Base-by-base conservation (phyloP, 2,329 filamentous ascomycete species). In the Colletotrichum paranaense region DNA sequence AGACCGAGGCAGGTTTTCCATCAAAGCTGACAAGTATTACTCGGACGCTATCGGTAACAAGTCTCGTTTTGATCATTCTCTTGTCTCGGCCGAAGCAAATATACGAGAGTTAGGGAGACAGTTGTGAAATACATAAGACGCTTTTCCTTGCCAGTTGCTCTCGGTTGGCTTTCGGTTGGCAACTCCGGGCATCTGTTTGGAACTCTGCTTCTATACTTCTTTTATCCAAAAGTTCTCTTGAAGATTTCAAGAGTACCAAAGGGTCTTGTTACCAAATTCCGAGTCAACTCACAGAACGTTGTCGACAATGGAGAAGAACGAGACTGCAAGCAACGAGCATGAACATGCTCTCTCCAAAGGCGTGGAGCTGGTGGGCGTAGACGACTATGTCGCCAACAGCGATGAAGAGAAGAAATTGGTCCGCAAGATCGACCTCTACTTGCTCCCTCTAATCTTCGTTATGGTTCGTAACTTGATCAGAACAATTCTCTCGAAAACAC, bases 391-490 rank as follows among this genome's bases (percentile, higher is more conserved):
- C 3, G 75, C 79, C 46, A 77, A 76, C n/a, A 76, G 77, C 4
- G 78, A 80, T 19, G 81, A 81, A 70, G 81, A 83, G 74, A 79
- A 78, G 70, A 78, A 76, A 55, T 78, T 83, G 4, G 78, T 83
- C 19, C 79, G 81, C 49, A 82, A 82, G 77, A 82, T 88, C 76
- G 81, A 86, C 12, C 75, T 87, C 30, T 80, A 75, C 49, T 66
- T 83, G 19, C 68, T 83, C 19, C 87, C 87, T 3, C 82, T 80
- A 88, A 73, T 94, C 91, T 84, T 91, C 82, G 24, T 85, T 78
- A 70, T 74, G 71, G 52, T 60, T 35, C 22, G 65, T 52, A 59
- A 35, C 22, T 0, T 7, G 4, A 9, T 9, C 11, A 35, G 32
- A 35, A 1, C 0, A 0, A 35, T 0, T 35, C 32, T 35, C 32